A percentile compares a stretch with the other conserved stretches of the same genome.
phyloP scores from a whole-genome alignment of 1,284 basidiomycete species.

The Dichomitus squalens region DNA sequence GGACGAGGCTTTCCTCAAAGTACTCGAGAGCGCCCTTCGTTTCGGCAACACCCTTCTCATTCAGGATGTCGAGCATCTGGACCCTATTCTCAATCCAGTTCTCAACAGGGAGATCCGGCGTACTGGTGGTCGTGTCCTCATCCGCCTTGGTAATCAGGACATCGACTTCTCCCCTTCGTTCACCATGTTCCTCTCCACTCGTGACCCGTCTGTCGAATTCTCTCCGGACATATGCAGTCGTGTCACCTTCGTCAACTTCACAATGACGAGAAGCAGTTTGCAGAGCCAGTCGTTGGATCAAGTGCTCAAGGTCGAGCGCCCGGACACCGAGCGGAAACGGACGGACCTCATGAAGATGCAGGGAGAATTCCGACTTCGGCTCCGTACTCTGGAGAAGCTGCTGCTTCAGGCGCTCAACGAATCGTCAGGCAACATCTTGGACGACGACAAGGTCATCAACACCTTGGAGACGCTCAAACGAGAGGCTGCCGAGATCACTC shows the following conservation, averaged over 20 bases:
- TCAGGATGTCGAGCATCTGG: constrained; percentile 97
- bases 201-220: constrained; percentile 97
- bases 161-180: constrained; percentile 99
- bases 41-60: constrained; percentile 98
- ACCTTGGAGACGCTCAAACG: constrained; percentile 96
- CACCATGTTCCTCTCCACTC: constrained; percentile 98
- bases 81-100: constrained; percentile 97
- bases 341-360: constrained; percentile 99
- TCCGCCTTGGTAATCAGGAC: constrained; percentile 97
- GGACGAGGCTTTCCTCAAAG: constrained; percentile 98
- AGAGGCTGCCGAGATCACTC: constrained; percentile 95
- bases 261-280: constrained; percentile 97
- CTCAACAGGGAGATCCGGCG: constrained; percentile 96
- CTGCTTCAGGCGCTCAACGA: constrained; percentile 97
- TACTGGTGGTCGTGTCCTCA: constrained; percentile 96
- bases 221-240: constrained; percentile 98
- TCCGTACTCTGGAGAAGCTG: constrained; percentile 92
- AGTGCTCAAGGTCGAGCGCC: constrained; percentile 95
- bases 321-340: constrained; percentile 95
- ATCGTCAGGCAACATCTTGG: constrained; percentile 95
- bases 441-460: constrained; percentile 98
- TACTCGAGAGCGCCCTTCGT: constrained; percentile 96
- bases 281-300: constrained; percentile 98
- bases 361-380: constrained; percentile 94
- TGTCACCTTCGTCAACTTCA: constrained; percentile 99